phyloP scores from a whole-genome alignment of 257 asterid species.

The Osmanthus fragrans region DNA sequence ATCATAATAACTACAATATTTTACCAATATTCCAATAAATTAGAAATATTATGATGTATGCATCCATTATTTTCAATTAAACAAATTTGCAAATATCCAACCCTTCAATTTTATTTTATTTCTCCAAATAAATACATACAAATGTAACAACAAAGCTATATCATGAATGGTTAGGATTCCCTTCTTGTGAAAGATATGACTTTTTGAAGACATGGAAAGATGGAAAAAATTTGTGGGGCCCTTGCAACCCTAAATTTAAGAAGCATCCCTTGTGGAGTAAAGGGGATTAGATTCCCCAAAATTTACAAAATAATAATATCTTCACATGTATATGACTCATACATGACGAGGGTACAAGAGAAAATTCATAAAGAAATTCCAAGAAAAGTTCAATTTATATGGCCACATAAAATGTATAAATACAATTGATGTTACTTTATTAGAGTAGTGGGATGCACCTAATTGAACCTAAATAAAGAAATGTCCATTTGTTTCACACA shows the following conservation, averaged over 20 bases:
- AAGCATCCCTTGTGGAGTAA: constrained; percentile 7
- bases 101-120: not conserved
- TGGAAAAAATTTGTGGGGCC: constrained; percentile 17
- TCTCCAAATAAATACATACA: not conserved
- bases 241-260: constrained; percentile 5
- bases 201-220: constrained; percentile 15
- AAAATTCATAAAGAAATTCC: not conserved
- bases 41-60: not conserved
- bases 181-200: not conserved
- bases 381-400: not conserved
- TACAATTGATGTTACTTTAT: not conserved
- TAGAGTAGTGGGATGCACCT: constrained; percentile 16
- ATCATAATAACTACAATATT: not conserved
- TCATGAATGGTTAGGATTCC: not conserved
- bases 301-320: constrained; percentile 28
- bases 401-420: not conserved
- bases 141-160: not conserved
- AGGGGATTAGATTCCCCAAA: constrained; percentile 9
- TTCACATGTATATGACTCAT: constrained; percentile 39
- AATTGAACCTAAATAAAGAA: constrained; percentile 11
- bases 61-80: not conserved
- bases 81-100: not conserved
- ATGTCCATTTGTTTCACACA: not conserved
- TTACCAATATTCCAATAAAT: too few species aligned
- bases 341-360: not conserved